Conservation (phyloP, 164 flowering plant species). For the Dillenia turbinata region DNA sequence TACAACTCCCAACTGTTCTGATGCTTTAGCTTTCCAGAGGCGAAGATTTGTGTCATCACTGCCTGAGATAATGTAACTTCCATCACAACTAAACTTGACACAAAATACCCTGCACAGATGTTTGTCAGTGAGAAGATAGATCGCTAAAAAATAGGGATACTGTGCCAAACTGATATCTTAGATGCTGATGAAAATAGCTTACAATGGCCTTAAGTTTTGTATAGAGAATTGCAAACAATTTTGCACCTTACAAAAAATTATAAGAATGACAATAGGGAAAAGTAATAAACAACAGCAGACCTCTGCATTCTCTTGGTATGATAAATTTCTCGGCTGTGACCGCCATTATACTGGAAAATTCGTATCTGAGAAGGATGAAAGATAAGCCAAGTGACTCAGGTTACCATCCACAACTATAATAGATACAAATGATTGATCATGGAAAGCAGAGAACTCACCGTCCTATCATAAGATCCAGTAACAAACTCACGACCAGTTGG, state of each 20-base stretch:
- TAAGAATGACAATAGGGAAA: background rate
- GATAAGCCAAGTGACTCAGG: background rate
- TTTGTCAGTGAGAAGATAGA: background rate
- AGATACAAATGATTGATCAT: background rate
- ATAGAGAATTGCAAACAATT: too few relatives aligned
- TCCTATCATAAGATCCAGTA: slow-evolving; percentile 95
- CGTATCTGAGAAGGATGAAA: slow-evolving; percentile 51
- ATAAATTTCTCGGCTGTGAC: slow-evolving; percentile 89
- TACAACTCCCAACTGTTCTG: slow-evolving; percentile 97
- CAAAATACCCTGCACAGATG: slow-evolving; percentile 70
- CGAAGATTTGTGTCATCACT: slow-evolving; percentile 97
- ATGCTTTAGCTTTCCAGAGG: slow-evolving; percentile 97
- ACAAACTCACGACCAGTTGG: slow-evolving; percentile 98
- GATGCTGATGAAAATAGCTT: too few relatives aligned
- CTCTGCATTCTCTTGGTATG: slow-evolving; percentile 99
- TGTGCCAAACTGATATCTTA: too few relatives aligned
- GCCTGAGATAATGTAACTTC: slow-evolving; percentile 75
- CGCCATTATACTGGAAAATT: slow-evolving; percentile 87
- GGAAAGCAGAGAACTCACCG: slow-evolving; percentile 47
- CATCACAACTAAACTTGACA: slow-evolving; percentile 82
- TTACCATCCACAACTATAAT: too few relatives aligned
- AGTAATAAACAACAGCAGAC: slow-evolving; percentile 24
- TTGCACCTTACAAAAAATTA: background rate
- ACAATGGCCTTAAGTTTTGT: too few relatives aligned
- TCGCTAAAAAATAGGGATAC: too few relatives aligned